Conservation (phyloP, 2,329 filamentous ascomycete species). For the Grosmannia clavigera region DNA sequence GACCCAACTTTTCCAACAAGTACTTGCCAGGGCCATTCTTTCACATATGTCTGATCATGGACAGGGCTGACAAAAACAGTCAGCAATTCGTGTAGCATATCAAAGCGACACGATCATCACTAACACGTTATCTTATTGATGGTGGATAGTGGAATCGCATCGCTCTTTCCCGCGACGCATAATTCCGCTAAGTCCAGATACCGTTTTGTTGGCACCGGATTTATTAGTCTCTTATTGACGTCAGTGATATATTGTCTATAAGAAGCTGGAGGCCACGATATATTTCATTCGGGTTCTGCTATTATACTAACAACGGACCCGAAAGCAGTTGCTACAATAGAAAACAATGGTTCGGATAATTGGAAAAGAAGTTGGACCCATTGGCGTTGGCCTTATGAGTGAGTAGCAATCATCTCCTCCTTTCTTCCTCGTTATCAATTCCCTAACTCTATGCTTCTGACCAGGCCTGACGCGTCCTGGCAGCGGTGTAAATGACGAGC, state of each 20-base stretch:
- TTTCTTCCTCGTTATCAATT: not conserved
- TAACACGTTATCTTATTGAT: no score
- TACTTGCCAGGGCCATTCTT: no score
- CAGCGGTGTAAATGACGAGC: conserved; percentile 27
- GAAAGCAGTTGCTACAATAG: not conserved
- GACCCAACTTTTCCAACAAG: no score
- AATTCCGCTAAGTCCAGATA: not conserved
- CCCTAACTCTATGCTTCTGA: not conserved
- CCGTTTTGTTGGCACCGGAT: not conserved
- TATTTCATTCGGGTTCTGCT: not conserved
- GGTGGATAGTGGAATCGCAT: not conserved
- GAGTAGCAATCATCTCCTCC: not conserved
- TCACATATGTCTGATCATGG: no score
- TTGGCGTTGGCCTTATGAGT: conserved; percentile 20
- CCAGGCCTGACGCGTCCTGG: conserved; percentile 32
- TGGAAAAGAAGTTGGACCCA: conserved; percentile 17
- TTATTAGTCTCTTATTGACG: not conserved
- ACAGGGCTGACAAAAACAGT: no score
- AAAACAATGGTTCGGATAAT: conserved; percentile 16
- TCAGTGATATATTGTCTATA: not conserved
- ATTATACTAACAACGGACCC: not conserved
- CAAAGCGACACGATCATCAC: no score
- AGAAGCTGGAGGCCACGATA: not conserved
- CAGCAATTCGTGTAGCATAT: no score
- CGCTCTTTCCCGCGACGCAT: not conserved